Percentiles rank a stretch among this genome's conserved stretches.
Conservation (phyloP, 2,329 filamentous ascomycete species). For the Pseudopyricularia cyperi region DNA sequence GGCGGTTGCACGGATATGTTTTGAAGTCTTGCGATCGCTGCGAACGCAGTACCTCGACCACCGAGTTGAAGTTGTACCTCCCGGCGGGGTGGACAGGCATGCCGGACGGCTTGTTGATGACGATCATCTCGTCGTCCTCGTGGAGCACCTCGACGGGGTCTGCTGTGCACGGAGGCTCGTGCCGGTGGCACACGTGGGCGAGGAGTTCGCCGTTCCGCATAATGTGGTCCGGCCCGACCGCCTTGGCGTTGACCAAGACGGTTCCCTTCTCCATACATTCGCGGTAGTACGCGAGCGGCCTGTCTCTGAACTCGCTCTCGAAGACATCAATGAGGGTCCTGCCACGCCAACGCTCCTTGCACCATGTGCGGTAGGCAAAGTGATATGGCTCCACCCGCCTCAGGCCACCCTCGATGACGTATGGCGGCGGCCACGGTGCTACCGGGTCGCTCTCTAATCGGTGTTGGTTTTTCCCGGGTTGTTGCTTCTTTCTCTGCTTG, state of each 20-base stretch:
- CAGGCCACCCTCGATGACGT: slow-evolving; percentile 72
- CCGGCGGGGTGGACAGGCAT: slow-evolving; percentile 93
- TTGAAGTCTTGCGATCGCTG: slow-evolving; percentile 47
- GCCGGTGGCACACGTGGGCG: slow-evolving; percentile 85
- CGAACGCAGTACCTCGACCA: slow-evolving; percentile 84
- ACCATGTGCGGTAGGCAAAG: slow-evolving; percentile 89
- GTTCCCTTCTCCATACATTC: slow-evolving; percentile 67
- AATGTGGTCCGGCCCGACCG: slow-evolving; percentile 52
- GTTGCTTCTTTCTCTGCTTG: not conserved
- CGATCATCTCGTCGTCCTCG: slow-evolving; percentile 85
- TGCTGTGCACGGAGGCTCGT: slow-evolving; percentile 84
- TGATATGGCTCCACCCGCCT: slow-evolving; percentile 78
- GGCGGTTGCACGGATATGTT: slow-evolving; percentile 70
- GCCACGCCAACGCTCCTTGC: slow-evolving; percentile 86
- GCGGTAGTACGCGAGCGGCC: slow-evolving; percentile 76
- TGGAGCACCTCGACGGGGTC: slow-evolving; percentile 71
- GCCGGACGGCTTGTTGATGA: slow-evolving; percentile 93
- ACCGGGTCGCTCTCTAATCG: slow-evolving; percentile 1
- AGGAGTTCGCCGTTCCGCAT: slow-evolving; percentile 85
- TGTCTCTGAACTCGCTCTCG: slow-evolving; percentile 79
- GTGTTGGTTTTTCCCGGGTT: not conserved
- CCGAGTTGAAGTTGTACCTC: slow-evolving; percentile 88
- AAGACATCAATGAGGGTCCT: slow-evolving; percentile 77
- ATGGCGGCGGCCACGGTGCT: slow-evolving; percentile 47
- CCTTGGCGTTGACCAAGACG: slow-evolving; percentile 69